Base-by-base conservation (phyloP, 257 asterid species). In the Prunella vulgaris region DNA sequence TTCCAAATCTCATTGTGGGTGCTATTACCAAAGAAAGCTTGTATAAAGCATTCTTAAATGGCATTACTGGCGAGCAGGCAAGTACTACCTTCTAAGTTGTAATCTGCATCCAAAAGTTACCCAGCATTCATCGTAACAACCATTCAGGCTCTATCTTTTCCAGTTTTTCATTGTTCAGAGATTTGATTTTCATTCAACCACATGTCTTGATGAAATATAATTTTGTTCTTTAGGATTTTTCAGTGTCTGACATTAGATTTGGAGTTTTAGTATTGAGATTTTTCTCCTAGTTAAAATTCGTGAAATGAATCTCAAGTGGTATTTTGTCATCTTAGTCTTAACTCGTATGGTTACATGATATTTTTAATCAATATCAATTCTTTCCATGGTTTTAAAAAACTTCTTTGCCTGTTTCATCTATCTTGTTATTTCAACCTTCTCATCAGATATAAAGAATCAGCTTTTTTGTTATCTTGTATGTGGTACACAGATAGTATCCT, bases 1-100 rank as follows among this genome's bases (percentile, higher is more conserved):
- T 94, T 58, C 99, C 99, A 21, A 94, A 94, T 85, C 96, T 94
- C 81, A 85, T 91, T 51, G 99, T 94, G 61, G 83, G 93, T n/a
- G 92, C 97, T 28, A 89, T 94, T 76, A 91, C 84, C 12, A 94
- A 91, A 79, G 99, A 94, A 74, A 91, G 96, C 89, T 85, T 94
- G 85, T 83, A 89, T 74, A 91, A 85, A 80, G 97, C 99, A 64
- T 87, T 91, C 80, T 79, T 64, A 74, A 86, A 91, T 70, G 97
- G 99, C 83, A 94, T 94, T 62, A 81, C 92, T 27, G 81, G 93
- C 27, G 99, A 91, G 1, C 98, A 93, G 92, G 98, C 78, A 84
- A 81, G 87, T 48, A 54, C 28, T 60, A 48, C 66, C 33, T 30
- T 54, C 35, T 46, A 25, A 32, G 32, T 71, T 15, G 56, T 51